Evolutionary conservation across 75 land plant species (phyloP).

Genomic region (Pinus taeda): DNA sequence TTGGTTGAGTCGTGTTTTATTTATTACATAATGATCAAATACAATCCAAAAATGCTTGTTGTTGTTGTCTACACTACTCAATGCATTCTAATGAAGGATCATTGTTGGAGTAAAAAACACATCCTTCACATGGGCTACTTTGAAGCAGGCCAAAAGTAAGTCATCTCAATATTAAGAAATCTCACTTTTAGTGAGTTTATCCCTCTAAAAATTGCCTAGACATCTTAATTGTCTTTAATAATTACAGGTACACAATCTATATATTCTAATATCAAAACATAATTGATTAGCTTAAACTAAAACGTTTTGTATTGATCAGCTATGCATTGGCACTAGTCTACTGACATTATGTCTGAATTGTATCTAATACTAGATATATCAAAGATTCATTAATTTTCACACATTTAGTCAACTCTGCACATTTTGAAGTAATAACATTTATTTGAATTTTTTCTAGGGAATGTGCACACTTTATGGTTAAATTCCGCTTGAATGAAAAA

Average conservation of each 20-base stretch:
- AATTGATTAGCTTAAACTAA: too few relatives aligned
- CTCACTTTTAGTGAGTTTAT: background rate
- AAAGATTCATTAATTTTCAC: too few relatives aligned
- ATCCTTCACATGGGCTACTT: conserved; percentile 72
- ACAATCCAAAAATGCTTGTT: conserved; percentile 73
- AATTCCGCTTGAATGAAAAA: conserved; percentile 39
- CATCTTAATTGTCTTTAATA: too few relatives aligned
- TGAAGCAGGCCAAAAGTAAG: conserved; percentile 12
- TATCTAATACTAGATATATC: too few relatives aligned
- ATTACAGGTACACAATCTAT: too few relatives aligned
- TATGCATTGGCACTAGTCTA: too few relatives aligned
- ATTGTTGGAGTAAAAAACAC: conserved; percentile 70
- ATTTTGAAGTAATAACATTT: too few relatives aligned
- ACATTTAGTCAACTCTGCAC: too few relatives aligned
- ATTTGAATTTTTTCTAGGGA: conserved; percentile 32
- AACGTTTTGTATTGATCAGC: too few relatives aligned
- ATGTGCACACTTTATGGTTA: conserved; percentile 52
- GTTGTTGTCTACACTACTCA: conserved; percentile 83
- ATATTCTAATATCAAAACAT: too few relatives aligned
- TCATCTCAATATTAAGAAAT: background rate
- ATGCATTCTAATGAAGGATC: conserved; percentile 45
- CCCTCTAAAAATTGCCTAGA: too few relatives aligned
- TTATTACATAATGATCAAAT: conserved; percentile 58
- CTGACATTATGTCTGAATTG: too few relatives aligned
- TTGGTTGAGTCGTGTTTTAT: conserved; percentile 69